A percentile compares a stretch with the other conserved stretches of the same genome.
These are phyloP conservation scores for Murraya paniculata DNA, from an alignment of 345 rosid genomes.

Conservation along the genomic window DNA sequence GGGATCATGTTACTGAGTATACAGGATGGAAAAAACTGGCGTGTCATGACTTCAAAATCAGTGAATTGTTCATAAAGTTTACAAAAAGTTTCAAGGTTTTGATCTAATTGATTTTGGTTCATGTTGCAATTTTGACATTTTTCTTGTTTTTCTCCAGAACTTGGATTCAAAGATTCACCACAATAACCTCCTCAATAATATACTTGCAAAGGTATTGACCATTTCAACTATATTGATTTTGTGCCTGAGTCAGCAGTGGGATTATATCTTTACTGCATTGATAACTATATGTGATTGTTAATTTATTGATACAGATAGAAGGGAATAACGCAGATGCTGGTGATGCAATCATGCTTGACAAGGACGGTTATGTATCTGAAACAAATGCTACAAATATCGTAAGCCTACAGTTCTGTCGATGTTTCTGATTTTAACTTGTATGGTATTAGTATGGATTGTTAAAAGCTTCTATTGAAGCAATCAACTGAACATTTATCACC, in stretches of 20 bases:
- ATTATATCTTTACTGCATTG: slow-evolving; percentile 6
- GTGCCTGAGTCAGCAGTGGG: background rate
- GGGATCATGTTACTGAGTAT: background rate
- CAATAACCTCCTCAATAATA: slow-evolving; percentile 91
- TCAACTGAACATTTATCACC: no score
- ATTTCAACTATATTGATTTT: background rate
- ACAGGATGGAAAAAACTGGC: background rate
- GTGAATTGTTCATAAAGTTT: background rate
- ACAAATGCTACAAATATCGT: slow-evolving; percentile 94
- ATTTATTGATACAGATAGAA: slow-evolving; percentile 55
- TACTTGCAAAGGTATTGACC: slow-evolving; percentile 76
- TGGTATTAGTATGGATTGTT: no score
- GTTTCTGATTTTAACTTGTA: background rate
- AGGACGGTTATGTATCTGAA: slow-evolving; percentile 89
- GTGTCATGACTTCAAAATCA: background rate
- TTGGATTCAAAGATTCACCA: slow-evolving; percentile 96
- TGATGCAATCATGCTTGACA: slow-evolving; percentile 92
- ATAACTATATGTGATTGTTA: background rate
- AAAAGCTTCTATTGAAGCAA: no score
- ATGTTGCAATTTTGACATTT: slow-evolving; percentile 11
- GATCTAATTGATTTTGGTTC: background rate
- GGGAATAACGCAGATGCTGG: slow-evolving; percentile 69
- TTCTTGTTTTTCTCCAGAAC: slow-evolving; percentile 40
- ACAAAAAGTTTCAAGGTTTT: background rate
- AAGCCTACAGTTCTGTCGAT: slow-evolving; percentile 28